Percentiles rank a stretch among this genome's conserved stretches.
phyloP scores from a whole-genome alignment of 31 red algal genomes.

The Porphyra umbilicalis region DNA sequence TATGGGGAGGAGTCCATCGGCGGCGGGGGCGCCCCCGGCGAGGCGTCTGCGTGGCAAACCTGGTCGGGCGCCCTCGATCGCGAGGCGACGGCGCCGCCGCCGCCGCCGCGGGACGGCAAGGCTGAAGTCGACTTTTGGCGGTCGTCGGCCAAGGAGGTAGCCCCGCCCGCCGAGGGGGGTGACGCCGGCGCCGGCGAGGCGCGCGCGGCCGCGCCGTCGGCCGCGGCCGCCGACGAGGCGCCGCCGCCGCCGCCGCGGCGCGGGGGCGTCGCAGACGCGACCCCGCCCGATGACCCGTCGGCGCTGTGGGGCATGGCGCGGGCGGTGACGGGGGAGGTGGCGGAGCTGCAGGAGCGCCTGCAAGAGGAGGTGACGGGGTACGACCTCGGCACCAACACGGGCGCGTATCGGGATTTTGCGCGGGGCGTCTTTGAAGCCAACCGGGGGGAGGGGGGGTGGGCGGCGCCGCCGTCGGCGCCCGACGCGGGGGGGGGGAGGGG shows the following conservation, averaged over 20 bases:
- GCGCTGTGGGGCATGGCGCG: conserved; percentile 48
- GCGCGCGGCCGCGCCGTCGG: background rate
- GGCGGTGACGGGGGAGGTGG: conserved; percentile 44
- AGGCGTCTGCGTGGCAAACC: conserved; percentile 16
- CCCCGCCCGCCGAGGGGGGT: background rate
- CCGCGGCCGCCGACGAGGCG: background rate
- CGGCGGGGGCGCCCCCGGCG: background rate
- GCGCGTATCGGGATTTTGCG: conserved; percentile 55
- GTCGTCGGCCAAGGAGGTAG: conserved; percentile 27
- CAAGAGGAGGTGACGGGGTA: conserved; percentile 30
- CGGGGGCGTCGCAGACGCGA: background rate
- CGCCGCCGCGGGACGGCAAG: conserved; percentile 22
- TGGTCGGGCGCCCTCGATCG: conserved; percentile 22
- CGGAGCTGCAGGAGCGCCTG: conserved; percentile 34
- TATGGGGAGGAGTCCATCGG: background rate
- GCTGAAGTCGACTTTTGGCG: conserved; percentile 73
- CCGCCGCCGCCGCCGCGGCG: background rate
- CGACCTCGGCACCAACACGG: conserved; percentile 27
- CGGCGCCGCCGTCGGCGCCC: conserved; percentile 3
- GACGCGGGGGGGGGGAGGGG: background rate
- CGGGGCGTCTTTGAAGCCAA: conserved; percentile 47
- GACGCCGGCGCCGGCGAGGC: background rate
- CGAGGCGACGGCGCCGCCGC: background rate
- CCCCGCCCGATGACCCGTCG: background rate
- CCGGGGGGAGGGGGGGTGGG: conserved; percentile 14